Evolutionary conservation across 352 stramenopile species (phyloP), one percentile per base, ranked within the genome.

Genomic region (Phytophthora sansomeana): DNA sequence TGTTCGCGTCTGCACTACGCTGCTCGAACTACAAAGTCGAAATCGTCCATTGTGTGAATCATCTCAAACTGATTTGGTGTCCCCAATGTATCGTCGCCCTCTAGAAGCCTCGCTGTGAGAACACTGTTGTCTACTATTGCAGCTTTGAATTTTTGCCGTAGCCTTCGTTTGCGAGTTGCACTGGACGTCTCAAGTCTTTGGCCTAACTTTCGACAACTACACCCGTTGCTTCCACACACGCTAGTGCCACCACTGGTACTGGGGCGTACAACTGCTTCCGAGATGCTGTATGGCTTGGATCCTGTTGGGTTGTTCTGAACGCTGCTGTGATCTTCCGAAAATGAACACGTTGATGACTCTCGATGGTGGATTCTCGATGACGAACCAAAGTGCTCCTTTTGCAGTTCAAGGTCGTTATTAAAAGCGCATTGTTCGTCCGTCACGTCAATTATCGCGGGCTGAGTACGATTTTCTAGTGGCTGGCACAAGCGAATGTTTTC

Each of bases 21-120:
- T 64, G 50, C 44, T 10, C 3, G 30, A 14, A 71, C 29, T 30
- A 80, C 67, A 16, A 69, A 71, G 32, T 80, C 67, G 35, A 85
- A 85, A 16, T 46, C 67, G 8, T 85, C 57, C 55, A 83, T 73
- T 29, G 19, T 56, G 33, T 48, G 35, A n/a, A 30, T 49, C 26
- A 63, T 38, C 8, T 60, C 44, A 10, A 60, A 32, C 13, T 55
- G 17, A 35, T 44, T 54, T 11, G 53, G 39, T 42, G 43, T 66
- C 2, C 42, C 43, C 24, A 50, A 19, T 6, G 26, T 13, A 39
- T 70, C 49, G 17, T 83, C 72, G 4, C 51, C 58, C 24, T 77
- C 58, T 9, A 88, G 62, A 41, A 88, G 48, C 26, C 71, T 84
- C 14, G 66, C 54, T 0, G 78, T 80, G 30, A 85, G 62, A 33